Evolutionary conservation across 768 basidiomycete genomes (phyloP), one percentile per base, ranked within the genome.

Genomic region (Kwoniella botswanensis): DNA sequence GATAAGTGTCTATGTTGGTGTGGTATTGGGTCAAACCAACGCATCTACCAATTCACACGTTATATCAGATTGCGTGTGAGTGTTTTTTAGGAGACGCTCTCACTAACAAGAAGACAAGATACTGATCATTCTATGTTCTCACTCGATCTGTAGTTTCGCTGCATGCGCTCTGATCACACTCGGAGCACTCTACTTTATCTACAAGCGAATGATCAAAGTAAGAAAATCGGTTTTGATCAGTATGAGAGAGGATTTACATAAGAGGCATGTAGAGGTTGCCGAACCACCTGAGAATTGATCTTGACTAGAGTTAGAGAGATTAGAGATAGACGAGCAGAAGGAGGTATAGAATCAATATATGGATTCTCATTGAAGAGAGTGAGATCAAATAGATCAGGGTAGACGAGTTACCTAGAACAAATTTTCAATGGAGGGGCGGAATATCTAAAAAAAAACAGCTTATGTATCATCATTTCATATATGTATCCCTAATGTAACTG

Each of bases 111-210:
- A 26, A 26, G 4, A 26, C 26, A 26, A 26, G 2, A 26, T 26
- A 26, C 26, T 26, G 26, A 26, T 26, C 26, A 2, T 26, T 26
- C 26, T 26, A 26, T 26, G 26, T 26, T 26, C 26, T 26, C 2
- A 26, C 2, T 26, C 26, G 26, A 17, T 58, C 6, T 62, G 21
- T 13, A 76, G 75, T 3, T 85, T 93, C 52, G 90, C 79, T 12
- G 67, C 90, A 46, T 93, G 92, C 0, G 81, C 89, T 26, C 46
- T 93, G 21, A 88, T 95, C 73, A 94, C 94, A 0, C 57, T 92
- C 63, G 81, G 84, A 26, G 91, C 71, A 13, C 57, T 78, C 17
- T 77, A 72, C 63, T 95, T 91, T 80, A 92, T 96, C 75, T 87
- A 88, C 73, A 86, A 82, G 63, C 79, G 89, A 82, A 92, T 96